Conservation (phyloP, 2,329 filamentous ascomycete species). For the Aureobasidium uvarum region DNA sequence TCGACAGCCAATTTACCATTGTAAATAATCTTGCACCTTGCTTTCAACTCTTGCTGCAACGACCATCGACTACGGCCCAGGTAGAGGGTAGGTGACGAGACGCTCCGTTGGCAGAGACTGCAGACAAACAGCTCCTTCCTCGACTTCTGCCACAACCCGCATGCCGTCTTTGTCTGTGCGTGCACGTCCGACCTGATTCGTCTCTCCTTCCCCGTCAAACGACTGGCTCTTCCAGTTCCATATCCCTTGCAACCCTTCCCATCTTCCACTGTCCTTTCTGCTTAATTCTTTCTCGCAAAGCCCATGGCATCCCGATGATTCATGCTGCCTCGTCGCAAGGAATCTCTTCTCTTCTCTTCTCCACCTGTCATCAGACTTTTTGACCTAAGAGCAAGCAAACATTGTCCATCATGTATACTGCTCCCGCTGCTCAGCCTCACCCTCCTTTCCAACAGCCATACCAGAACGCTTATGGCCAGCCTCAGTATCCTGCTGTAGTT, state of each 20-base stretch:
- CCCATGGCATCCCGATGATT: conserved; percentile 23
- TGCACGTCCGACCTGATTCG: conserved; percentile 18
- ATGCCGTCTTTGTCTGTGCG: conserved; percentile 24
- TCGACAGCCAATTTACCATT: conserved; percentile 20
- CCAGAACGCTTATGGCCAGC: conserved; percentile 8
- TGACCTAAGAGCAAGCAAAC: conserved; percentile 1
- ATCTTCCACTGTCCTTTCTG: conserved; percentile 11
- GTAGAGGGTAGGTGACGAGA: conserved; percentile 10
- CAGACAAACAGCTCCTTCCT: conserved; percentile 9
- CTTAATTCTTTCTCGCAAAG: not conserved
- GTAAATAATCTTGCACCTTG: conserved; percentile 27
- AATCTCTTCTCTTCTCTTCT: conserved; percentile 2
- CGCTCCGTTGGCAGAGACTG: conserved; percentile 15
- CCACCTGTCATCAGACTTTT: conserved; percentile 11
- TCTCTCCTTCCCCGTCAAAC: conserved; percentile 26
- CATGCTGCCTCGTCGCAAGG: not conserved
- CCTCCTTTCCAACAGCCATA: conserved; percentile 38
- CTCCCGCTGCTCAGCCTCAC: conserved; percentile 34
- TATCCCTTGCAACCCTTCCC: conserved; percentile 25
- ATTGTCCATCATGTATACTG: conserved; percentile 30
- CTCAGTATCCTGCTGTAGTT: not conserved
- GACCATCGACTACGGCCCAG: conserved; percentile 15
- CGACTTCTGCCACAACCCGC: conserved; percentile 15
- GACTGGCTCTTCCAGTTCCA: conserved; percentile 1
- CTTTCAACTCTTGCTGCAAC: conserved; percentile 23